Percentiles rank a stretch among this genome's conserved stretches.
These are phyloP conservation scores for Candida tammaniensis DNA, from an alignment of 805 yeast species.

Conservation along the genomic window DNA sequence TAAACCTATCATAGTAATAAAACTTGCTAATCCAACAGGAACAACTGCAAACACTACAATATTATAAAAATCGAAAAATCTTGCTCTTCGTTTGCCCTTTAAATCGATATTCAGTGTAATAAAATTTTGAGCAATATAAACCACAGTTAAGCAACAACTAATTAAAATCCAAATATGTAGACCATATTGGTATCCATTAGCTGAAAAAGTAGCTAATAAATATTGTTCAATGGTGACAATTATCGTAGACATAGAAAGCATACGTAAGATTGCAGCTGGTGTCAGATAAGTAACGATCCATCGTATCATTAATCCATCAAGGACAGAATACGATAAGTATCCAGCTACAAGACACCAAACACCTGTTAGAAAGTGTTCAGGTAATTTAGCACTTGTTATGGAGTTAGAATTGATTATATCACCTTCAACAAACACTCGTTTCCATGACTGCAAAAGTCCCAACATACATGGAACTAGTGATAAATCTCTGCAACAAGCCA, in stretches of 20 bases:
- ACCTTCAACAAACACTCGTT: conserved; percentile 24
- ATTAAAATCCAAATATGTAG: conserved; percentile 90
- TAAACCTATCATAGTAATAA: conserved; percentile 84
- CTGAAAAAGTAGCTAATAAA: conserved; percentile 57
- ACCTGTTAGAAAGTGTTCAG: conserved; percentile 79
- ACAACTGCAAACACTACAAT: conserved; percentile 95
- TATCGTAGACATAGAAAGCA: conserved; percentile 77
- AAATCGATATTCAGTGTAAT: conserved; percentile 72
- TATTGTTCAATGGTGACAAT: conserved; percentile 69
- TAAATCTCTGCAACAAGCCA: conserved; percentile 76
- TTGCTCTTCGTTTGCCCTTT: conserved; percentile 43
- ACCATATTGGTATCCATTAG: conserved; percentile 69
- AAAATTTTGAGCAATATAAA: conserved; percentile 83
- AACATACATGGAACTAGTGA: conserved; percentile 67
- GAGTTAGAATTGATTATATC: conserved; percentile 15
- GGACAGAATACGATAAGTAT: conserved; percentile 74
- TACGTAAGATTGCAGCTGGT: conserved; percentile 83
- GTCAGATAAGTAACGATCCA: conserved; percentile 92
- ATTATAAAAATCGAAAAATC: conserved; percentile 83
- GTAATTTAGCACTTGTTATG: conserved; percentile 60
- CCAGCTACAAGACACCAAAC: conserved; percentile 93
- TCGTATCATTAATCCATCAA: conserved; percentile 87
- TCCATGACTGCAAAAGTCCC: conserved; percentile 48
- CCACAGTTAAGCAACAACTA: conserved; percentile 77
- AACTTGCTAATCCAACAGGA: conserved; percentile 95